Conservation (phyloP, 345 rosid genomes). For the Anastatica hierochuntica region DNA sequence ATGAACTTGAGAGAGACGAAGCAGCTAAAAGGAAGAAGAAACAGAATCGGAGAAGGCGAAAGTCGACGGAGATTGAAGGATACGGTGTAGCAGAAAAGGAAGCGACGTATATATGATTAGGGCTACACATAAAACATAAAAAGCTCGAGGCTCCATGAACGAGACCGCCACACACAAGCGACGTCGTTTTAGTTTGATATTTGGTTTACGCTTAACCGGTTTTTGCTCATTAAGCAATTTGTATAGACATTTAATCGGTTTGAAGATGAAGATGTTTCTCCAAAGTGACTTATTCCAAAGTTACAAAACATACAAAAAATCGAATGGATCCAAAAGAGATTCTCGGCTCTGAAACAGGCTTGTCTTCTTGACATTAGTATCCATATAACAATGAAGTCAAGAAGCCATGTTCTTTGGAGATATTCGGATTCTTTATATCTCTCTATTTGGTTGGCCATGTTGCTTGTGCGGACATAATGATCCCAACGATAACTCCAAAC, state of each 20-base stretch:
- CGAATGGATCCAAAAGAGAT: conserved; percentile 7
- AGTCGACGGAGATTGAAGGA: too few relatives aligned
- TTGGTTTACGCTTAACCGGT: conserved; percentile 4
- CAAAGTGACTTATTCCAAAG: conserved; percentile 20
- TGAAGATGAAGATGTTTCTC: conserved; percentile 8
- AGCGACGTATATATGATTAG: background rate
- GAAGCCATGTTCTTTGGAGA: conserved; percentile 7
- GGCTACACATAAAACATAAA: too few relatives aligned
- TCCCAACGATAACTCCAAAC: conserved; percentile 98
- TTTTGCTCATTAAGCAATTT: background rate
- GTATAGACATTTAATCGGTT: too few relatives aligned
- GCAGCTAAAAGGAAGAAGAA: too few relatives aligned
- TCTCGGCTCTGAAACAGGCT: background rate
- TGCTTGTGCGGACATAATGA: conserved; percentile 99
- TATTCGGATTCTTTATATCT: background rate
- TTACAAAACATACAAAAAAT: conserved; percentile 18
- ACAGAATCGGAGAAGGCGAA: too few relatives aligned
- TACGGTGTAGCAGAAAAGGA: background rate
- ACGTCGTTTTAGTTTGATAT: background rate
- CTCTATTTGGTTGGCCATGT: conserved; percentile 78
- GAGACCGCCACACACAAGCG: conserved; percentile 10
- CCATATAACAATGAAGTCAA: too few relatives aligned
- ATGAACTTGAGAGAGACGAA: too few relatives aligned
- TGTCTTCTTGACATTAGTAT: conserved; percentile 21
- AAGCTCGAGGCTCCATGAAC: background rate